Percentiles rank a stretch among this genome's conserved stretches.
phyloP scores from a whole-genome alignment of 148 eudicot genomes.

The Vaccinium corymbosum region DNA sequence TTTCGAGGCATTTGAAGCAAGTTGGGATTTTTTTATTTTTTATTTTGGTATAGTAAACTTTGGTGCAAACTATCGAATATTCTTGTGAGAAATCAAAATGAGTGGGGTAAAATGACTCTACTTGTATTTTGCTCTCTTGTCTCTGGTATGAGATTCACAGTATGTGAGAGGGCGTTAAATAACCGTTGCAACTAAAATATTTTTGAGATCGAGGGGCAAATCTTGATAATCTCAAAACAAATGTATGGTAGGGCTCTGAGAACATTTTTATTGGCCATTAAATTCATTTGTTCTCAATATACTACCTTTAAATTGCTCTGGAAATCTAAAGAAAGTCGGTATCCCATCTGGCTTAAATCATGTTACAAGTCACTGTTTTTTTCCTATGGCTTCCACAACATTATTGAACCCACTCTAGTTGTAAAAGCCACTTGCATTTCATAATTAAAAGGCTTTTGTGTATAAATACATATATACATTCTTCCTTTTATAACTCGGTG shows the following conservation, averaged over 20 bases:
- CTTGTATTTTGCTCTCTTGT: no score
- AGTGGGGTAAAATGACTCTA: no score
- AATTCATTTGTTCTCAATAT: not conserved
- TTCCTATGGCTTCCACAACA: not conserved
- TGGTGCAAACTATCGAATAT: no score
- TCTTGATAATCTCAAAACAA: not conserved
- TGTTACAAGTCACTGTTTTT: not conserved
- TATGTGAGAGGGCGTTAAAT: no score
- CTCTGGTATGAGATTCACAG: no score
- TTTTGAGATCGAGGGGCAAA: not conserved
- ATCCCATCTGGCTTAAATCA: slow-evolving; percentile 1
- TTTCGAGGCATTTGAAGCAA: no score
- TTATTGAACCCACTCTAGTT: not conserved
- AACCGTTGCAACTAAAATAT: no score
- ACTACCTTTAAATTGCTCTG: not conserved
- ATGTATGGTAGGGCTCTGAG: not conserved
- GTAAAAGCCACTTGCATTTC: not conserved
- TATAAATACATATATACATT: no score
- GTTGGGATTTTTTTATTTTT: no score
- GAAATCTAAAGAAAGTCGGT: not conserved
- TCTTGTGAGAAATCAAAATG: no score
- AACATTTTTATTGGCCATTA: not conserved
- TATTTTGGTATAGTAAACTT: no score
- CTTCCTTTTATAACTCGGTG: not conserved
- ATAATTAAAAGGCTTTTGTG: not conserved